These are phyloP conservation scores for Setomelanomma holmii DNA, from an alignment of 2,329 filamentous ascomycete species.

Conservation along the genomic window DNA sequence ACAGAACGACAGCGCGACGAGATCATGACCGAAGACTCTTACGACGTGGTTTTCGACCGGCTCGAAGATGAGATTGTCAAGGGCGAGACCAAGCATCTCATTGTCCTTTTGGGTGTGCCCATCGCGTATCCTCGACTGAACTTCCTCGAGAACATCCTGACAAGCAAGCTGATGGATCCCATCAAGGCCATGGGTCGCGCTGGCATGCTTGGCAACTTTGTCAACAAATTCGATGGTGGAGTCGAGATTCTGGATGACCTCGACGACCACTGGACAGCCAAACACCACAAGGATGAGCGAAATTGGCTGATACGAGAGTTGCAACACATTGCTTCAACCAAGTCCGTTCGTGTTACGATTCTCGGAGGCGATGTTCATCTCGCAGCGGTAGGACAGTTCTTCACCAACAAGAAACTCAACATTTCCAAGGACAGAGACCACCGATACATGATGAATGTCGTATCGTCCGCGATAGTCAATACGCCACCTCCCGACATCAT, in stretches of 20 bases:
- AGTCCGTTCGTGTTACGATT: conserved; percentile 89
- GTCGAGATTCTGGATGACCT: conserved; percentile 91
- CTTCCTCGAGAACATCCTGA: conserved; percentile 73
- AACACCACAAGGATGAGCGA: conserved; percentile 89
- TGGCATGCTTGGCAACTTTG: conserved; percentile 77
- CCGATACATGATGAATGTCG: conserved; percentile 94
- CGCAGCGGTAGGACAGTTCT: conserved; percentile 92
- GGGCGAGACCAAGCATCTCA: conserved; percentile 85
- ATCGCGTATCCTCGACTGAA: conserved; percentile 58
- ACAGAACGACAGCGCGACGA: conserved; percentile 88
- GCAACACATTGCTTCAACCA: conserved; percentile 90
- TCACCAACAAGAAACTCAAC: conserved; percentile 77
- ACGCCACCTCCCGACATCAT: conserved; percentile 85
- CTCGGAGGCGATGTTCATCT: conserved; percentile 94
- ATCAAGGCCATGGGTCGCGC: conserved; percentile 86
- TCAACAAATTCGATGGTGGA: conserved; percentile 90
- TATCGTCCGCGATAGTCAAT: conserved; percentile 94
- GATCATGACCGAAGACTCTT: conserved; percentile 80
- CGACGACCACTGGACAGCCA: conserved; percentile 97
- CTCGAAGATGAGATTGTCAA: conserved; percentile 81
- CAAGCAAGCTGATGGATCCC: conserved; percentile 84
- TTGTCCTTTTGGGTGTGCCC: conserved; percentile 81
- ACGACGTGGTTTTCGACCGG: conserved; percentile 85
- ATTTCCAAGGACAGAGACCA: conserved; percentile 90
- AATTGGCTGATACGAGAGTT: conserved; percentile 87